phyloP scores from a whole-genome alignment of 768 basidiomycete genomes.

The Naganishia friedmannii region DNA sequence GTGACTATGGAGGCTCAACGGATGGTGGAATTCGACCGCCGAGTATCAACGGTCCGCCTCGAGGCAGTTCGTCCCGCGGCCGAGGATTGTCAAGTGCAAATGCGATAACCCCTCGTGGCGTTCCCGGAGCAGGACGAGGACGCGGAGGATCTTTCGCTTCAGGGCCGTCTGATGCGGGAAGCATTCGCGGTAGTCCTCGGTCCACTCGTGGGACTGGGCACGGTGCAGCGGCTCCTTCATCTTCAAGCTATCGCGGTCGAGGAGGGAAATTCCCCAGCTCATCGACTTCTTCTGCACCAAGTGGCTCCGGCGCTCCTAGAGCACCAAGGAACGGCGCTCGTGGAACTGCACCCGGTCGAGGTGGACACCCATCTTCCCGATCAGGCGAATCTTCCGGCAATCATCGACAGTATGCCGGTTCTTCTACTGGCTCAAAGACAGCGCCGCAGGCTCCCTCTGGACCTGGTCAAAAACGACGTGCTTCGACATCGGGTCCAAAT shows the following conservation, averaged over 20 bases:
- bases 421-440: not conserved
- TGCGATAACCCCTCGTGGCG: conserved; percentile 22
- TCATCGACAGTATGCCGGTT: not conserved
- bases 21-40: not conserved
- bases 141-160: conserved; percentile 17
- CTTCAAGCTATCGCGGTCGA: conserved; percentile 10
- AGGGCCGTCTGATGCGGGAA: conserved; percentile 4
- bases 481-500: not conserved
- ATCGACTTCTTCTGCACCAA: not conserved
- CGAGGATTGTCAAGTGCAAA: not conserved
- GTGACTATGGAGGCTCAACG: conserved; percentile 26
- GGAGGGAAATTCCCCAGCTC: conserved; percentile 11
- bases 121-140: conserved; percentile 11
- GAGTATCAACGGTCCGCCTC: conserved; percentile 12
- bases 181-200: conserved; percentile 9
- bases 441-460: not conserved
- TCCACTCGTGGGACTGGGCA: not conserved
- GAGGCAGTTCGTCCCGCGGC: not conserved
- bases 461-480: not conserved
- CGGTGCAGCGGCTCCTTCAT: not conserved
- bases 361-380: conserved; percentile 4
- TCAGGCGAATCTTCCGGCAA: conserved; percentile 3
- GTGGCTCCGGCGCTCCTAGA: conserved; percentile 11
- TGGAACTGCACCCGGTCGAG: conserved; percentile 6
- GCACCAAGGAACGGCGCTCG: conserved; percentile 14